Conservation (phyloP, 148 eudicot genomes). For the Camellia sinensis region DNA sequence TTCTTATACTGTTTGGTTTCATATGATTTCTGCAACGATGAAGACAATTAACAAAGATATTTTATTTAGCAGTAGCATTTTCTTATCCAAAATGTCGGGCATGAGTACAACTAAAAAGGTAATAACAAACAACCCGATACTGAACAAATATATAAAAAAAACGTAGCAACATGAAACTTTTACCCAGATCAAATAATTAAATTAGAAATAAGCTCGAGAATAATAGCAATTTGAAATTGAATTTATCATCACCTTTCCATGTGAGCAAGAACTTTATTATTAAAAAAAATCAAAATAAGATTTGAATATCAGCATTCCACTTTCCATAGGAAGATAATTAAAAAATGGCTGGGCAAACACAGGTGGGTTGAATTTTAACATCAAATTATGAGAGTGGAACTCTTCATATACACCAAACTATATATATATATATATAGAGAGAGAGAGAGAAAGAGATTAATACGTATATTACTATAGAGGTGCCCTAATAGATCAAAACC, state of each 20-base stretch:
- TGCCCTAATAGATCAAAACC: background rate
- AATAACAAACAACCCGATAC: background rate
- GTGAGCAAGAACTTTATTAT: background rate
- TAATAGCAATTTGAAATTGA: background rate
- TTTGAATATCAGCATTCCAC: background rate
- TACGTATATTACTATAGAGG: background rate
- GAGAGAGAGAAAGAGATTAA: too few species aligned
- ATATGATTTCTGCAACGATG: conserved; percentile 73
- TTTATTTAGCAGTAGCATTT: conserved; percentile 8
- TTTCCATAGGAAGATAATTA: too few species aligned
- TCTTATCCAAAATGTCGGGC: background rate
- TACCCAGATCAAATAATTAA: background rate
- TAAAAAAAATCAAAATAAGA: background rate
- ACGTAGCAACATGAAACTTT: background rate
- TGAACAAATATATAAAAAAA: background rate
- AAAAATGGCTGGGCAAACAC: background rate
- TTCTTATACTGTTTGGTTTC: conserved; percentile 97
- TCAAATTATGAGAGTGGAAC: background rate
- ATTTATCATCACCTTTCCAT: background rate
- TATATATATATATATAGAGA: background rate
- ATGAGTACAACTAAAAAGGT: background rate
- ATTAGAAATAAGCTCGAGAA: background rate
- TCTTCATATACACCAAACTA: too few species aligned
- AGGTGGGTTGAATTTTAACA: background rate
- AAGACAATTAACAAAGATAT: background rate